Percentiles rank a stretch among this genome's conserved stretches.
phyloP scores from a whole-genome alignment of 306 rosid species.

The Dalbergia oliveri region DNA sequence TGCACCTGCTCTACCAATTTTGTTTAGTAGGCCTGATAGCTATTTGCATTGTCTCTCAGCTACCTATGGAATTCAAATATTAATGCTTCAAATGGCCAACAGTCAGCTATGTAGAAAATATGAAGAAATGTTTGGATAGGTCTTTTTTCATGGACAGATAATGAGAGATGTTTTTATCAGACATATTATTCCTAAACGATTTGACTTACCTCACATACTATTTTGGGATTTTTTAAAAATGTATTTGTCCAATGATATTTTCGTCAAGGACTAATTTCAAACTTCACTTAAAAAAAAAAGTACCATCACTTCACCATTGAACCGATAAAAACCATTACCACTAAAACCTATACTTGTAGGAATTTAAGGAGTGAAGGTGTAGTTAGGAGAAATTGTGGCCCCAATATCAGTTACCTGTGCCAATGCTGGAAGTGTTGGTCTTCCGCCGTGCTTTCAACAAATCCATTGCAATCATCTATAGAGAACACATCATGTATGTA shows the following conservation, averaged over 20 bases:
- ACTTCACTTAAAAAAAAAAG: neutral
- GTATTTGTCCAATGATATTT: no score
- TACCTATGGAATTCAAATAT: slow-evolving; percentile 58
- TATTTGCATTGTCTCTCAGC: slow-evolving; percentile 94
- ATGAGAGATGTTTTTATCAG: no score
- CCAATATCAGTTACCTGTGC: no score
- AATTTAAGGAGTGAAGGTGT: neutral
- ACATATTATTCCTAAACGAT: no score
- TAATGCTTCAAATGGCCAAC: slow-evolving; percentile 6
- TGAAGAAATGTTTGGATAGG: no score
- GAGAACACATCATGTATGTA: slow-evolving; percentile 73
- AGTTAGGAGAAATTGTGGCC: neutral
- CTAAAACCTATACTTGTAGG: neutral
- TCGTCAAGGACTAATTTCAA: no score
- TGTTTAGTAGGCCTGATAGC: slow-evolving; percentile 66
- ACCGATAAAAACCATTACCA: neutral
- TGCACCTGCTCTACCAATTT: slow-evolving; percentile 70
- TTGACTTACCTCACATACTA: no score
- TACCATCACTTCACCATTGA: neutral
- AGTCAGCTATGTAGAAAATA: neutral
- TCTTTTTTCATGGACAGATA: no score
- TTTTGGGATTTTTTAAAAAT: no score
- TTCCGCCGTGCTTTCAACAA: slow-evolving; percentile 86
- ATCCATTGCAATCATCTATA: slow-evolving; percentile 88
- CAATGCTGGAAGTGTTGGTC: slow-evolving; percentile 74